phyloP scores from a whole-genome alignment of 2,329 filamentous ascomycete species.

The Neofusicoccum cordaticola region DNA sequence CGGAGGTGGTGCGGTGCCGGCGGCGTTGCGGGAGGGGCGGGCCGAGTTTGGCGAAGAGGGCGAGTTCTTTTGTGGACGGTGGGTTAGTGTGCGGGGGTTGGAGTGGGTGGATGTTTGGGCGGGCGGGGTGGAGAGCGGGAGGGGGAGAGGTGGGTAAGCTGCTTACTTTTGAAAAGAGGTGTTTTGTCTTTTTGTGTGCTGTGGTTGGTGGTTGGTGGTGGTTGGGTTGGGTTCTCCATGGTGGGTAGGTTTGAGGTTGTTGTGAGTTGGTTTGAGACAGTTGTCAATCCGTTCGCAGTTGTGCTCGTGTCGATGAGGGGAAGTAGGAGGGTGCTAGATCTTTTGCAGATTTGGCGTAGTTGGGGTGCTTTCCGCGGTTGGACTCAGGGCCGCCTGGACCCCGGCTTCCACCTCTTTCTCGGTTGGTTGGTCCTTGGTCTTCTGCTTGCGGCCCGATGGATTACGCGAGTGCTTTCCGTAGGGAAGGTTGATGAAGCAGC shows the following conservation, averaged over 20 bases:
- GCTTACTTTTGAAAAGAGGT: neutral
- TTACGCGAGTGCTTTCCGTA: neutral
- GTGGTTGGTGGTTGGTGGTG: neutral
- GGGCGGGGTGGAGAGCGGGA: too few relatives aligned
- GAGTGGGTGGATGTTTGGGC: neutral
- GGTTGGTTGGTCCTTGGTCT: neutral
- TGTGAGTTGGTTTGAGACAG: too few relatives aligned
- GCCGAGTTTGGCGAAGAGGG: slow-evolving; percentile 6
- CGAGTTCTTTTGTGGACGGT: neutral
- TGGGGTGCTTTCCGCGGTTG: neutral
- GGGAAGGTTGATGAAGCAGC: neutral
- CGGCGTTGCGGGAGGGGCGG: neutral
- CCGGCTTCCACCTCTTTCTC: neutral
- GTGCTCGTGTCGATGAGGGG: neutral
- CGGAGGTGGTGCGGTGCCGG: neutral
- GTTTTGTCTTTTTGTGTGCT: neutral
- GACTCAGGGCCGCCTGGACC: neutral
- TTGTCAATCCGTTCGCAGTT: too few relatives aligned
- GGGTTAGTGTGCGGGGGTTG: neutral
- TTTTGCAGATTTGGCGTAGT: neutral
- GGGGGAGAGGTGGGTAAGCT: neutral
- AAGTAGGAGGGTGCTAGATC: neutral
- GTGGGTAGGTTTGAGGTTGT: neutral
- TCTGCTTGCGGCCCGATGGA: neutral
- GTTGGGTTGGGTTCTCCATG: neutral